A percentile compares a stretch with the other conserved stretches of the same genome.
Conservation (phyloP, 495 filamentous ascomycete species). For the Penicillium egyptiacum region DNA sequence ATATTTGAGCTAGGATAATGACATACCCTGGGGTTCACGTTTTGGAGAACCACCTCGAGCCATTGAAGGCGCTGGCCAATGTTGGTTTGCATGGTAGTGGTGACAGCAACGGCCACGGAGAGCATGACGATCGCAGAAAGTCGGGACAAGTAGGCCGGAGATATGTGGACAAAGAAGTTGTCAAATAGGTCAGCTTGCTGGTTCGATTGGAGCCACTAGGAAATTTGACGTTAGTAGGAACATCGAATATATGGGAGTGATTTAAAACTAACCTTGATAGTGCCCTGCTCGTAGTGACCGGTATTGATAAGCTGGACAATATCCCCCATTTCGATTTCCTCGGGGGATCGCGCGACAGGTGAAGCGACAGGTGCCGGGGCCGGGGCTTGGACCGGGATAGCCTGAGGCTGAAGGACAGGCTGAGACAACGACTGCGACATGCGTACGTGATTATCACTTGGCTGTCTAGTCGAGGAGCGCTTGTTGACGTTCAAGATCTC, state of each 20-base stretch:
- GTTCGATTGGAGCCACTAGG: conserved; percentile 82
- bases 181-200: conserved; percentile 77
- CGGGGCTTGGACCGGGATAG: conserved; percentile 15
- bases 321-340: conserved; percentile 63
- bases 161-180: conserved; percentile 70
- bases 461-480: conserved; percentile 14
- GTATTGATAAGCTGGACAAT: conserved; percentile 65
- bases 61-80: conserved; percentile 68
- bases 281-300: conserved; percentile 69
- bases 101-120: conserved; percentile 80
- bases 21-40: conserved; percentile 51
- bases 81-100: conserved; percentile 64
- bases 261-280: conserved; percentile 53
- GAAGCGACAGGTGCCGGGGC: conserved; percentile 8
- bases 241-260: neutral
- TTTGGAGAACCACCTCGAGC: conserved; percentile 70
- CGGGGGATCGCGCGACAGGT: conserved; percentile 44
- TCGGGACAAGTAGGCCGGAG: conserved; percentile 64
- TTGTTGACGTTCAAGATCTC: conserved; percentile 6
- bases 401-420: conserved; percentile 23
- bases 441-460: conserved; percentile 12
- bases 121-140: conserved; percentile 77
- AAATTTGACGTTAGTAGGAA: conserved; percentile 25
- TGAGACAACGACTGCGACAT: conserved; percentile 16
- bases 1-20: conserved; percentile 1